A percentile compares a stretch with the other conserved stretches of the same genome.
phyloP scores from a whole-genome alignment of 495 filamentous ascomycete genomes.

The Penicillium diatomitis region DNA sequence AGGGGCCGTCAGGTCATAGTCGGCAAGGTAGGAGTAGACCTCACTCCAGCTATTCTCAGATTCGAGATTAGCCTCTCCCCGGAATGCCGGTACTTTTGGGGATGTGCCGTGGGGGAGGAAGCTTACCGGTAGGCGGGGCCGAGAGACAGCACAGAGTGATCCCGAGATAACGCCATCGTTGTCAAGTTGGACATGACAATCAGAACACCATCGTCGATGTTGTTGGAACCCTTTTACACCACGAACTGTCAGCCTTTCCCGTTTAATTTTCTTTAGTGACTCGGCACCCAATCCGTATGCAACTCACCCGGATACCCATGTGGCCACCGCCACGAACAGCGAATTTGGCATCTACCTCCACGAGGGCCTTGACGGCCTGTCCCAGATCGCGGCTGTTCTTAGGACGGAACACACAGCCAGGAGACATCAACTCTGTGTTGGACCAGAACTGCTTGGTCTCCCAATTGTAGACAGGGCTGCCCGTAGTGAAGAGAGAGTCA shows the following conservation, averaged over 20 bases:
- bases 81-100: too few relatives aligned
- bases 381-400: conserved; percentile 17
- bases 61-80: too few relatives aligned
- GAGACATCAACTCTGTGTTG: conserved; percentile 27
- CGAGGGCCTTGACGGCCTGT: conserved; percentile 17
- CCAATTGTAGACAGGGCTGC: conserved; percentile 20
- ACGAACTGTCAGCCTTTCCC: too few relatives aligned
- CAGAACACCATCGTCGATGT: conserved; percentile 43
- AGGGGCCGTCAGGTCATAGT: conserved; percentile 36
- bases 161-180: conserved; percentile 15
- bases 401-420: conserved; percentile 27
- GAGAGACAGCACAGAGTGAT: conserved; percentile 21
- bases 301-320: conserved; percentile 31
- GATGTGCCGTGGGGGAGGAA: conserved; percentile 19
- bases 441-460: conserved; percentile 30
- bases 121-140: conserved; percentile 21
- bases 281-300: background rate
- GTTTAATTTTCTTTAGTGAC: too few relatives aligned
- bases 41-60: conserved; percentile 37
- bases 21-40: conserved; percentile 41
- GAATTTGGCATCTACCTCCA: conserved; percentile 26
- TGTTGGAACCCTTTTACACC: conserved; percentile 28
- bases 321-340: conserved; percentile 31
- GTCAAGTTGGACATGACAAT: conserved; percentile 46
- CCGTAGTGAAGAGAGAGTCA: conserved; percentile 14